Base-by-base conservation (phyloP, 164 flowering plant species). In the Sedum album region DNA sequence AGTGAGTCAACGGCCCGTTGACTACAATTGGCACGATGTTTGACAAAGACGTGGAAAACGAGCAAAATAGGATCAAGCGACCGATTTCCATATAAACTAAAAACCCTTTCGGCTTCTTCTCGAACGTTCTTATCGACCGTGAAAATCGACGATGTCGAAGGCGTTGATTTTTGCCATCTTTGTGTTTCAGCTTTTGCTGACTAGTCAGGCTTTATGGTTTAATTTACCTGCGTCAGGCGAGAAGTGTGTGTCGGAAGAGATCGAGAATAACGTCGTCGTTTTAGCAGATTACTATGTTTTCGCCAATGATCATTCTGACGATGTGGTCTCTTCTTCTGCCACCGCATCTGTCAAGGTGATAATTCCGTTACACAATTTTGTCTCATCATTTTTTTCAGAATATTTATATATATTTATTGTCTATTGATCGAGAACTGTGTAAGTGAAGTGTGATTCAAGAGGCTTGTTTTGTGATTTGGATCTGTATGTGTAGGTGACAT, bases 171-270 rank as follows among this genome's bases (percentile, higher is more conserved):
- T 39, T 31, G 11, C 61, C 36, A 11, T 69, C 8, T 14, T 73
- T 42, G 31, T 66, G 42, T 73, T 53, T 28, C 60, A 21, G 10
- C 30, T 53, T 0, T 4, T 70, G 41, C 65, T 51, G 17, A 36
- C 42, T 28, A 35, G 71, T 57, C 60, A 79, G 8, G 84, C 78
- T n/a, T 60, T 86, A 2, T 86, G 88, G 90, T 25, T 86, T 51
- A 73, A 36, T 67, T 33, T 86, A 13, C 88, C 88, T 15, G 42
- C 79, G 14, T 10, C 80, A 6, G 85, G 85, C 5, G 79, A 81
- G 28, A 86, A 86, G 79, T 86, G 90, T 75, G 88, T 86, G 11
- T 81, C 88, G 20, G 90, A 86, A 69, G 88, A 86, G 77, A 79
- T 86, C 55, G 86, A 86, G 71, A 82, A 75, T 79, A 86, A 84